Conservation (phyloP, 2,329 filamentous ascomycete genomes). For the Penicillium brasilianum region DNA sequence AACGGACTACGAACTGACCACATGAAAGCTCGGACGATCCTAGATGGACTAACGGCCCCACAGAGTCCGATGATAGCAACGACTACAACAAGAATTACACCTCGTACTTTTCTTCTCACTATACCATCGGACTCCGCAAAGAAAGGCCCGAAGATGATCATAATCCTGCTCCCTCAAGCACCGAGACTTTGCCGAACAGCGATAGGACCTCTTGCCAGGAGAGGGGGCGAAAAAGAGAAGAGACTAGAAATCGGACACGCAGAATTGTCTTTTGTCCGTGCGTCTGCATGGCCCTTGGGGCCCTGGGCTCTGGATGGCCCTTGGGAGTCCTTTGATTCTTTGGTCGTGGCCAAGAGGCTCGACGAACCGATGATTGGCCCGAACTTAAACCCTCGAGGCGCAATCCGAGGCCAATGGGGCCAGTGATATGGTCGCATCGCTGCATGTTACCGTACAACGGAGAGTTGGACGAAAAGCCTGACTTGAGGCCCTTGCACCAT, state of each 20-base stretch:
- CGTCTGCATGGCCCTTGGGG: constrained; percentile 16
- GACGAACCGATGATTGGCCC: constrained; percentile 19
- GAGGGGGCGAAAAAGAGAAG: neutral
- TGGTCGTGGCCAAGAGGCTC: constrained; percentile 3
- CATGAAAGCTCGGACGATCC: neutral
- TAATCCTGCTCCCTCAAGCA: neutral
- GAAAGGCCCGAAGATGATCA: neutral
- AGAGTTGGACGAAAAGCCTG: neutral
- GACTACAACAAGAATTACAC: neutral
- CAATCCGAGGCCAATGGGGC: constrained; percentile 5
- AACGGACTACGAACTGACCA: neutral
- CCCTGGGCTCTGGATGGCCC: neutral
- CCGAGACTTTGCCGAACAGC: neutral
- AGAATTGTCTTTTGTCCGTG: constrained; percentile 21
- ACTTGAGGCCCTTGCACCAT: constrained; percentile 1
- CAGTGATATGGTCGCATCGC: constrained; percentile 18
- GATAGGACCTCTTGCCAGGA: neutral
- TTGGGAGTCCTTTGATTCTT: neutral
- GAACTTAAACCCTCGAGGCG: constrained; percentile 10
- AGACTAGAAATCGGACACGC: neutral
- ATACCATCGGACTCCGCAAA: neutral
- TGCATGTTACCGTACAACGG: constrained; percentile 24
- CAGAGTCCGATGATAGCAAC: neutral
- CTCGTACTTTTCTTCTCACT: neutral
- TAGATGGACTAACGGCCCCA: neutral